Evolutionary conservation across 176 grass and related monocot genomes (phyloP).

Genomic region (Elaeis guineensis): DNA sequence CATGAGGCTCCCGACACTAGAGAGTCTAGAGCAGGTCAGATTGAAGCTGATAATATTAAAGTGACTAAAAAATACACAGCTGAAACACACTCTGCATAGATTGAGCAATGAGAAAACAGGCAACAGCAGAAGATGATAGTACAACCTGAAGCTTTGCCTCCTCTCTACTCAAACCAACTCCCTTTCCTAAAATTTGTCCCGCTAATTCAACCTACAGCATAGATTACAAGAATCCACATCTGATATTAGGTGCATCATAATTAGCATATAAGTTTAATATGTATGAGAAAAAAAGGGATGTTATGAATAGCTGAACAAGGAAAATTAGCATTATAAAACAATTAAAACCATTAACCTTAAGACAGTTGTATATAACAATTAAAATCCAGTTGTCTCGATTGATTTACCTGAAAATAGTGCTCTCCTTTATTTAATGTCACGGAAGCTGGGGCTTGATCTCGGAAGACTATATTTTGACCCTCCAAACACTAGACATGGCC

Average conservation of each 20-base stretch:
- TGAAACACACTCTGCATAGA: no score
- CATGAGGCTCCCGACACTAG: no score
- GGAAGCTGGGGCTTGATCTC: conserved; percentile 35
- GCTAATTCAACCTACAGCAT: conserved; percentile 54
- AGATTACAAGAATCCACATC: conserved; percentile 7
- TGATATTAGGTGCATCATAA: background rate
- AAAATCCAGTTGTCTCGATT: background rate
- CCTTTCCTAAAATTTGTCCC: conserved; percentile 54
- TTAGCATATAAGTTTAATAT: no score
- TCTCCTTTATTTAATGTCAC: conserved; percentile 29
- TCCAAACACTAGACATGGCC: conserved; percentile 43
- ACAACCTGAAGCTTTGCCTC: conserved; percentile 57
- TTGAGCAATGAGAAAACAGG: background rate
- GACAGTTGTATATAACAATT: no score
- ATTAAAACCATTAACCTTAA: no score
- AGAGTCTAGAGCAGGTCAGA: no score
- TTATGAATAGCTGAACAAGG: background rate
- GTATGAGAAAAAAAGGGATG: no score
- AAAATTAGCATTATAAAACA: background rate
- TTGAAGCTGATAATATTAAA: no score
- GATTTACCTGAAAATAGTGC: conserved; percentile 51
- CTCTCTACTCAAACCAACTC: conserved; percentile 44
- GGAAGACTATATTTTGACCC: conserved; percentile 46
- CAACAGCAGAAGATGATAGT: background rate
- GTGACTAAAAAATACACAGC: no score